Evolutionary conservation across 805 yeast genomes (phyloP).

Genomic region (Clavispora asparagi): DNA sequence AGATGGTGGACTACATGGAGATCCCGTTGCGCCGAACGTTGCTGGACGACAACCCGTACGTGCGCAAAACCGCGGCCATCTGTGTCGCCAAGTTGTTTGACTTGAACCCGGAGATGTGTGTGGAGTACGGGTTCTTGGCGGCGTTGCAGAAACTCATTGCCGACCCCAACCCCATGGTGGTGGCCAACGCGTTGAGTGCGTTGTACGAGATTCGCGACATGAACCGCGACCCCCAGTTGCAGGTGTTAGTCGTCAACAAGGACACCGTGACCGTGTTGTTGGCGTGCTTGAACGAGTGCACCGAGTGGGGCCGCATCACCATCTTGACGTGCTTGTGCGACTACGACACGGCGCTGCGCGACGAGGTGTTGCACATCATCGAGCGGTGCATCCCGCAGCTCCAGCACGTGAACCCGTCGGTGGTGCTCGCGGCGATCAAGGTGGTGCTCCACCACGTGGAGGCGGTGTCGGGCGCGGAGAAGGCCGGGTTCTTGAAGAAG

Average conservation of each 20-base stretch:
- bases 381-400: conserved; percentile 91
- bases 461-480: conserved; percentile 35
- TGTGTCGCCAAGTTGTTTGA: conserved; percentile 95
- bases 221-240: conserved; percentile 44
- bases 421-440: conserved; percentile 80
- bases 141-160: conserved; percentile 61
- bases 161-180: conserved; percentile 95
- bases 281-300: conserved; percentile 88
- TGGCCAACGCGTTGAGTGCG: conserved; percentile 88
- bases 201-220: conserved; percentile 75
- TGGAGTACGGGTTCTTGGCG: conserved; percentile 81
- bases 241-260: conserved; percentile 33
- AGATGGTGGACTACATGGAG: conserved; percentile 92
- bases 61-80: conserved; percentile 94
- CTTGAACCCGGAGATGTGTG: conserved; percentile 69
- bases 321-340: conserved; percentile 78
- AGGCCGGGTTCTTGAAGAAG: conserved; percentile 52
- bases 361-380: conserved; percentile 78
- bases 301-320: conserved; percentile 98
- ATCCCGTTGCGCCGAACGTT: conserved; percentile 82
- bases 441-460: conserved; percentile 69
- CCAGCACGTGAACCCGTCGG: conserved; percentile 96
- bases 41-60: conserved; percentile 93
- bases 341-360: conserved; percentile 48
- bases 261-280: conserved; percentile 57